These are phyloP conservation scores for Tricholomella constricta DNA, from an alignment of 768 basidiomycete genomes.

Conservation along the genomic window DNA sequence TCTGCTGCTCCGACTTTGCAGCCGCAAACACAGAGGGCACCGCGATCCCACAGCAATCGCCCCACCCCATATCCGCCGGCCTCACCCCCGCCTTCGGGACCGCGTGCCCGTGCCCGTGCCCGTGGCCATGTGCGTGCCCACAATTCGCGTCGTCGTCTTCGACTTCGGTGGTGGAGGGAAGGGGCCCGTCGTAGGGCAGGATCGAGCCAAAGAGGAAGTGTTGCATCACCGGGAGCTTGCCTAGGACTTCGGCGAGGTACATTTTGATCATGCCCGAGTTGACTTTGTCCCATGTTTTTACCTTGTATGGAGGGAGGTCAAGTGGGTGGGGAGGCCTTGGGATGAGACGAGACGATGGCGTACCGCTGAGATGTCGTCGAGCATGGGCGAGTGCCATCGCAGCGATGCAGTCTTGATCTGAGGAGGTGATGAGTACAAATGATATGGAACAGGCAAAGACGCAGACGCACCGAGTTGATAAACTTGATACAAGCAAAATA, in stretches of 20 bases:
- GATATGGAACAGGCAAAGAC: neutral
- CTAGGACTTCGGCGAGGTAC: constrained; percentile 94
- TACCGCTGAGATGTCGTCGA: constrained; percentile 93
- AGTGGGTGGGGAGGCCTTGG: neutral
- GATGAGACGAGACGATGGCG: constrained; percentile 11
- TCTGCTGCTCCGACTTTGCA: constrained; percentile 52
- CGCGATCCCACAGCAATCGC: constrained; percentile 90
- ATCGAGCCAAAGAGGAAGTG: constrained; percentile 94
- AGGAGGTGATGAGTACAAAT: neutral
- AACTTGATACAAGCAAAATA: constrained; percentile 96
- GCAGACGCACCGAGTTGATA: constrained; percentile 79
- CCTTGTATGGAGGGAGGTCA: constrained; percentile 34
- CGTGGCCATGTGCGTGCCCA: constrained; percentile 52
- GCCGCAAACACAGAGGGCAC: constrained; percentile 85
- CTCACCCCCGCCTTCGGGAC: no score
- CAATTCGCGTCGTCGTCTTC: constrained; percentile 41
- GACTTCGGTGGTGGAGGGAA: neutral
- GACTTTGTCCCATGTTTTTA: constrained; percentile 96
- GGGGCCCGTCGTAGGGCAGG: constrained; percentile 65
- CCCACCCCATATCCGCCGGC: constrained; percentile 68
- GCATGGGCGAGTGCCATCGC: constrained; percentile 98
- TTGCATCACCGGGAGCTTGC: constrained; percentile 93
- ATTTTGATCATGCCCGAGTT: constrained; percentile 97
- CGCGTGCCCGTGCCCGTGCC: no score
- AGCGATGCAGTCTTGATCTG: constrained; percentile 95